Evolutionary conservation across 805 yeast species (phyloP).

Genomic region (Metschnikowia kofuensis): DNA sequence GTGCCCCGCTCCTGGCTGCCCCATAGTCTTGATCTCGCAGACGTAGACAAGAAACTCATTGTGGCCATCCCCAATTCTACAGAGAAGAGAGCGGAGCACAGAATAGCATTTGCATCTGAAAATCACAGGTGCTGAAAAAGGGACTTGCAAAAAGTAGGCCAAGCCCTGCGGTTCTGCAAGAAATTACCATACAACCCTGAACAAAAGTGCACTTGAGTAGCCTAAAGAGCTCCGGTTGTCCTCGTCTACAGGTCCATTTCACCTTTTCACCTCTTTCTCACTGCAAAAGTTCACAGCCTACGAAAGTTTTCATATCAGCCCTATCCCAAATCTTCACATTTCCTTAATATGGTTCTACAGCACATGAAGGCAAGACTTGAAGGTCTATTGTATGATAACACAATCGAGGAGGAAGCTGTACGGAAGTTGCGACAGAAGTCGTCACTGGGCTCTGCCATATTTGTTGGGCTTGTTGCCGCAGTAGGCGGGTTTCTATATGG

Average conservation of each 20-base stretch:
- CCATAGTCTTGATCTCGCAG: neutral
- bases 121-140: too few relatives aligned
- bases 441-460: conserved; percentile 61
- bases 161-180: too few relatives aligned
- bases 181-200: too few relatives aligned
- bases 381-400: conserved; percentile 32
- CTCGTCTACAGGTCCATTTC: neutral
- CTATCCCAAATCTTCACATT: neutral
- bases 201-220: neutral
- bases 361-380: conserved; percentile 14
- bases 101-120: too few relatives aligned
- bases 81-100: too few relatives aligned
- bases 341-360: conserved; percentile 7
- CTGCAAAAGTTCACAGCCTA: too few relatives aligned
- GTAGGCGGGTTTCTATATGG: conserved; percentile 91
- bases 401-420: conserved; percentile 36
- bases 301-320: neutral
- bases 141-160: too few relatives aligned
- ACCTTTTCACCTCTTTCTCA: neutral
- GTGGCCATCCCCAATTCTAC: too few relatives aligned
- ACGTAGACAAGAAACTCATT: neutral
- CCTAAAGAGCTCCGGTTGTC: neutral
- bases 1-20: neutral
- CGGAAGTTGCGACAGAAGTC: conserved; percentile 41
- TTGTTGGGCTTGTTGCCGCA: conserved; percentile 79